Base-by-base conservation (phyloP, 257 asterid genomes). In the Gentiana dahurica region DNA sequence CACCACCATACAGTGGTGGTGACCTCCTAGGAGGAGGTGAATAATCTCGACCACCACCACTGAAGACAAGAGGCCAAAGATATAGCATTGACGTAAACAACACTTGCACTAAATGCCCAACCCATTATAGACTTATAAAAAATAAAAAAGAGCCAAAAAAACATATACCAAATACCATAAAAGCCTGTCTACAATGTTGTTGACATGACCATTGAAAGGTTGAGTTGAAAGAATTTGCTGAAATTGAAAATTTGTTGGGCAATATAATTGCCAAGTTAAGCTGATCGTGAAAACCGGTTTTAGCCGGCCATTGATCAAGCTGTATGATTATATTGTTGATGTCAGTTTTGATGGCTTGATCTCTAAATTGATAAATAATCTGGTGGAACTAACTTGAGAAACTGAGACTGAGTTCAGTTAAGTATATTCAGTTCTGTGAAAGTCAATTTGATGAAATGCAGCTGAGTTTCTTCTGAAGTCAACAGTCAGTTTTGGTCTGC, bases 201-300 rank as follows among this genome's bases (percentile, higher is more conserved):
- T 88, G 97, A 71, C 81, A 79, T 85, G 89, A 79, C 84, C 84
- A 76, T 82, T 89, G 95, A 79, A 77, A 85, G 83, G 88, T 85
- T 82, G 92, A 77, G 93, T 83, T 86, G 91, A 84, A 75, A 74
- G 90, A 71, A 77, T 68, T 84, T 81, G 95, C 88, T 83, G 97
- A 75, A 65, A 94, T 80, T 81, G 98, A 83, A 83, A 76, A 75
- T 89, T 85, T 85, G 95, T 81, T 24, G 24, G 24, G 24, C 85
- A 83, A 83, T 77, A 83, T 76, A 83, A 86, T 79, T 78, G 97
- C 86, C 75, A 81, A 59, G 69, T 85, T 85, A 78, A 92, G 95
- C 82, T 86, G 94, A 89, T 81, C 96, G 36, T 32, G n/a, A n/a
- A 36, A 89, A 81, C 94, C 87, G 80, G 89, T 80, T 81, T 82